phyloP scores from a whole-genome alignment of 139 green algal species.

The Micractinium conductrix region DNA sequence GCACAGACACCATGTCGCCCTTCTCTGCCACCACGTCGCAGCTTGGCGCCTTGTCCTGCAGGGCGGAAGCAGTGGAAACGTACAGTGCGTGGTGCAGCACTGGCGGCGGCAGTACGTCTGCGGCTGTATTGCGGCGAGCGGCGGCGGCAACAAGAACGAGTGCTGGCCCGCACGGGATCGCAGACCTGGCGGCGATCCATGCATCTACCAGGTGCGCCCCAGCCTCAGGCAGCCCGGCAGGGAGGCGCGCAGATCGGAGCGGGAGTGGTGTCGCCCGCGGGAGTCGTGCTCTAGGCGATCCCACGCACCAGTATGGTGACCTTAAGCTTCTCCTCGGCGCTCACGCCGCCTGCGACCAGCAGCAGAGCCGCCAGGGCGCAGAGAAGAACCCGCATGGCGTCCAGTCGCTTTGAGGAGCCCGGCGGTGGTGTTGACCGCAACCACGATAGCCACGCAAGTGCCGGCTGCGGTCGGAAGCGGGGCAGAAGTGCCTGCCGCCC shows the following conservation, averaged over 20 bases:
- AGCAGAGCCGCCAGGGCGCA: slow-evolving; percentile 13
- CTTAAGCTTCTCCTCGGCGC: background rate
- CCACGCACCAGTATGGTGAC: slow-evolving; percentile 17
- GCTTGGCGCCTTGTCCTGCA: slow-evolving; percentile 21
- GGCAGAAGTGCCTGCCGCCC: too few species aligned
- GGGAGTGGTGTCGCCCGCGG: background rate
- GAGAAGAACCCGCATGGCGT: background rate
- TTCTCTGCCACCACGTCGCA: slow-evolving; percentile 36
- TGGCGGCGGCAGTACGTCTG: background rate
- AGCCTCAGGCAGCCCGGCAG: background rate
- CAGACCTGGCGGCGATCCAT: background rate
- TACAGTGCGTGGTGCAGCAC: too few species aligned
- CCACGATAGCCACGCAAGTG: too few species aligned
- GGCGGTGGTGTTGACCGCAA: too few species aligned
- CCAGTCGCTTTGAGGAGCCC: too few species aligned
- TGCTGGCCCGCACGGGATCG: background rate
- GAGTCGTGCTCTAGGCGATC: background rate
- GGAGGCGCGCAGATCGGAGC: background rate
- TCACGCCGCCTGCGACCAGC: background rate
- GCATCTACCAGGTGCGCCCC: too few species aligned
- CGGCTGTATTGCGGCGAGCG: background rate
- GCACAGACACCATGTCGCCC: slow-evolving; percentile 34
- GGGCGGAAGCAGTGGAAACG: background rate
- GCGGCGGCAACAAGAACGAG: background rate
- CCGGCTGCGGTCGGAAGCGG: too few species aligned